A percentile compares a stretch with the other conserved stretches of the same genome.
phyloP scores from a whole-genome alignment of 345 rosid genomes.

The Gossypium ekmanianum region DNA sequence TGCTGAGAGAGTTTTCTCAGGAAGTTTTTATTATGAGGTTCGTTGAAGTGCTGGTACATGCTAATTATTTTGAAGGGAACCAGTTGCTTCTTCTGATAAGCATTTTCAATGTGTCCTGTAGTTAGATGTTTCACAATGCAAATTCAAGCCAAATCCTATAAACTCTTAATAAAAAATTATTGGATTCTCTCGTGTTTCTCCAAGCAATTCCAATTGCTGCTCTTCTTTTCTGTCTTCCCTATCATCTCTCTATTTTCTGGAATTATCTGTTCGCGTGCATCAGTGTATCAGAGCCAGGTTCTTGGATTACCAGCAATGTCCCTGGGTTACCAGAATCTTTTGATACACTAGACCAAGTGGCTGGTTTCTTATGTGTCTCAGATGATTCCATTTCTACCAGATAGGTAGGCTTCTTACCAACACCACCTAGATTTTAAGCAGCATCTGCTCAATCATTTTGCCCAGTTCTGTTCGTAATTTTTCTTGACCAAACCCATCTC shows the following conservation, averaged over 20 bases:
- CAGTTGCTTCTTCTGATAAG: neutral
- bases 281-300: slow-evolving; percentile 1
- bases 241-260: neutral
- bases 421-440: neutral
- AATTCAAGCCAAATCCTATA: neutral
- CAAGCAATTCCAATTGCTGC: neutral
- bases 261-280: neutral
- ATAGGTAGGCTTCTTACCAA: neutral
- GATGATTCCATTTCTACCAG: neutral
- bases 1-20: slow-evolving; percentile 86
- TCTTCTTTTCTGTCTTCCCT: neutral
- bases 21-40: slow-evolving; percentile 98
- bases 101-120: neutral
- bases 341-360: neutral
- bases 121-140: neutral
- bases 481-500: neutral
- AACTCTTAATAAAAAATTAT: neutral
- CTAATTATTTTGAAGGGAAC: slow-evolving; percentile 4
- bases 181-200: neutral
- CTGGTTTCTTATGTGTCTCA: neutral
- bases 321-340: slow-evolving; percentile 1
- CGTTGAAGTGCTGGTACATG: slow-evolving; percentile 21
- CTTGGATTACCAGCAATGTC: neutral
- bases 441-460: neutral
- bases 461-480: neutral